Evolutionary conservation across 1,284 basidiomycete genomes (phyloP).

Genomic region (Grifola frondosa): DNA sequence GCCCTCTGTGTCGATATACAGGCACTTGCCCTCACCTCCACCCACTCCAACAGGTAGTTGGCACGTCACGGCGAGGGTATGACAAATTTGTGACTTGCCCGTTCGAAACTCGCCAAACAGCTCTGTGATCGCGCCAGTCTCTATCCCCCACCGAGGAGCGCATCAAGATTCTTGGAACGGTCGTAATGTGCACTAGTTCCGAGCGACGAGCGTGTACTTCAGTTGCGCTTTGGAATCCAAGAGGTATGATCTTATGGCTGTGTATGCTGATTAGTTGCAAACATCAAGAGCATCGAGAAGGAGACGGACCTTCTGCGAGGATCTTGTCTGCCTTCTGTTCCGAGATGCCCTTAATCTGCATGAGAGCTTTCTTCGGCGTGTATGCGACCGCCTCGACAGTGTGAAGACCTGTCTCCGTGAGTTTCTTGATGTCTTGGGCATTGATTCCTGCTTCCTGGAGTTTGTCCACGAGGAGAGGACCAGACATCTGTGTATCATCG

Average conservation of each 20-base stretch:
- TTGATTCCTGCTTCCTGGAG: slow-evolving; percentile 91
- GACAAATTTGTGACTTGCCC: slow-evolving; percentile 98
- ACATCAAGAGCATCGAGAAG: not conserved
- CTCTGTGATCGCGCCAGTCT: slow-evolving; percentile 98
- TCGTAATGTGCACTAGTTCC: slow-evolving; percentile 97
- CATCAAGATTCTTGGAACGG: slow-evolving; percentile 94
- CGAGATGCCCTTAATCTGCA: slow-evolving; percentile 95
- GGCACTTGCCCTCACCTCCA: slow-evolving; percentile 97
- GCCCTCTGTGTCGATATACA: slow-evolving; percentile 99
- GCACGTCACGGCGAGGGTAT: slow-evolving; percentile 97
- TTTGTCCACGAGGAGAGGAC: slow-evolving; percentile 82
- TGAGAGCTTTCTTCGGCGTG: slow-evolving; percentile 92
- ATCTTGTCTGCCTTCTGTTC: slow-evolving; percentile 99
- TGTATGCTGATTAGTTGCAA: not conserved
- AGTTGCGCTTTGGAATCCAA: slow-evolving; percentile 98
- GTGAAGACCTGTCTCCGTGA: slow-evolving; percentile 89
- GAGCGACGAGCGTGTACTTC: slow-evolving; percentile 94
- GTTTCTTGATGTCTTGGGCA: slow-evolving; percentile 92
- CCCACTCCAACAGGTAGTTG: slow-evolving; percentile 98
- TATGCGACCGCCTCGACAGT: slow-evolving; percentile 97
- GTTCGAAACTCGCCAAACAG: slow-evolving; percentile 99
- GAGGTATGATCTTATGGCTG: slow-evolving; percentile 96
- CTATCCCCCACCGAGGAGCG: slow-evolving; percentile 96
- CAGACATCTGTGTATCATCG: slow-evolving; percentile 60
- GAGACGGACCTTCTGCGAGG: slow-evolving; percentile 75